Evolutionary conservation across 768 basidiomycete species (phyloP).

Genomic region (Astraeus odoratus): DNA sequence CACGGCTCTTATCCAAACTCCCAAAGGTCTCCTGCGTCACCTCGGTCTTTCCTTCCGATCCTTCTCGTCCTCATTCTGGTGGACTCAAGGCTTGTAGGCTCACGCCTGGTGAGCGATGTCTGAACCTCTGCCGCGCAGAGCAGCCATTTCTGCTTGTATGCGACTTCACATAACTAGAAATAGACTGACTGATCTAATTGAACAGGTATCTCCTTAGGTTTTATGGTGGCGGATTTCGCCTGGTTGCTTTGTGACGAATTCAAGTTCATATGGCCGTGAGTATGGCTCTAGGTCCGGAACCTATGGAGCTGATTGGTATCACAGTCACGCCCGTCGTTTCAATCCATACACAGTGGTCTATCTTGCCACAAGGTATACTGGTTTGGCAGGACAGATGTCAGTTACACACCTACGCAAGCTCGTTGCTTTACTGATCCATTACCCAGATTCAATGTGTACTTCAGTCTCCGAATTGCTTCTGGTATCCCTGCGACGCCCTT

Average conservation of each 20-base stretch:
- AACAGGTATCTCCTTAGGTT: conserved; percentile 5
- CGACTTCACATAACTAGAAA: background rate
- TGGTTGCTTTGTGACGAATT: conserved; percentile 12
- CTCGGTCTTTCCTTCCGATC: background rate
- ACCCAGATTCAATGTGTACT: conserved; percentile 17
- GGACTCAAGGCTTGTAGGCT: background rate
- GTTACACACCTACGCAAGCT: background rate
- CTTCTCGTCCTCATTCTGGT: no score
- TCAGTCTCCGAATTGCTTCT: conserved; percentile 13
- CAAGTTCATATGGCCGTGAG: conserved; percentile 18
- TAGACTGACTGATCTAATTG: background rate
- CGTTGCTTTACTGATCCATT: background rate
- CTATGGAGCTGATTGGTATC: background rate
- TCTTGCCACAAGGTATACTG: conserved; percentile 10
- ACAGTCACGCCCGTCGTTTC: conserved; percentile 7
- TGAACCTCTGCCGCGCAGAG: conserved; percentile 1
- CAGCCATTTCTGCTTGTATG: conserved; percentile 13
- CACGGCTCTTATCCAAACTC: background rate
- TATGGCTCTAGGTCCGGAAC: background rate
- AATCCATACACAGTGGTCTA: conserved; percentile 6
- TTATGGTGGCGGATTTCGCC: conserved; percentile 14
- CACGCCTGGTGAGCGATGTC: background rate
- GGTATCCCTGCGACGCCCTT: conserved; percentile 2
- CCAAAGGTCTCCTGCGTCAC: background rate
- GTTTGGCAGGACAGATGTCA: conserved; percentile 15